phyloP scores from a whole-genome alignment of 2,329 filamentous ascomycete genomes.

The Zymoseptoria crescenta region DNA sequence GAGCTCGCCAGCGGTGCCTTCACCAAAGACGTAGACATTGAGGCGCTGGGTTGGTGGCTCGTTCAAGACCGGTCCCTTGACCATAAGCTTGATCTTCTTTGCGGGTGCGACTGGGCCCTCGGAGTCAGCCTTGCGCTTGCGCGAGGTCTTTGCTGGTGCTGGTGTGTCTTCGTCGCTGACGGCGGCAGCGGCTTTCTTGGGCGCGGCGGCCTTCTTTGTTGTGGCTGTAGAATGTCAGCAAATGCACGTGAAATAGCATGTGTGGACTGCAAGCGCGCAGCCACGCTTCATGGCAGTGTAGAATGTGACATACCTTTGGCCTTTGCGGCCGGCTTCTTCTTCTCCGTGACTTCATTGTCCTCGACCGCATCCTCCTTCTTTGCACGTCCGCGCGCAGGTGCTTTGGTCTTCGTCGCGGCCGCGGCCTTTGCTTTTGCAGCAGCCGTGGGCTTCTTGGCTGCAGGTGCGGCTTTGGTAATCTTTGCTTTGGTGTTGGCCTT shows the following conservation, averaged over 20 bases:
- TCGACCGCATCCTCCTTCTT: conserved; percentile 8
- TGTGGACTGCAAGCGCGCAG: background rate
- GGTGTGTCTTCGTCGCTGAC: conserved; percentile 3
- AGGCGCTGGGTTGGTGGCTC: conserved; percentile 54
- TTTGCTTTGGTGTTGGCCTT: conserved; percentile 26
- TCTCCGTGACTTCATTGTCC: conserved; percentile 9
- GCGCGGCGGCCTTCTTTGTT: conserved; percentile 17
- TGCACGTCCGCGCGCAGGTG: conserved; percentile 8
- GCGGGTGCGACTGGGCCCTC: conserved; percentile 11
- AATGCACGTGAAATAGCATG: background rate
- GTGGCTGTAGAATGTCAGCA: background rate
- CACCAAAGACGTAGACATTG: conserved; percentile 73
- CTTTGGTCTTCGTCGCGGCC: conserved; percentile 18
- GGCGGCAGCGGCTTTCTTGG: conserved; percentile 10
- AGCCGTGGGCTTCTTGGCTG: background rate
- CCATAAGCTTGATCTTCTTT: conserved; percentile 25
- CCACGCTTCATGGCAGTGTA: background rate
- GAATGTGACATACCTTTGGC: conserved; percentile 12
- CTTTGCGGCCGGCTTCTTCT: conserved; percentile 14
- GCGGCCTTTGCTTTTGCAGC: conserved; percentile 11
- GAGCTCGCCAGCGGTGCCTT: conserved; percentile 73
- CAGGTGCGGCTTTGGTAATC: conserved; percentile 16
- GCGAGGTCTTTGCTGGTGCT: conserved; percentile 14
- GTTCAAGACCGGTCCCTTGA: conserved; percentile 48
- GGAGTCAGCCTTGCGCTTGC: conserved; percentile 23